Conservation (phyloP, 257 asterid genomes). For the Rhazya stricta region DNA sequence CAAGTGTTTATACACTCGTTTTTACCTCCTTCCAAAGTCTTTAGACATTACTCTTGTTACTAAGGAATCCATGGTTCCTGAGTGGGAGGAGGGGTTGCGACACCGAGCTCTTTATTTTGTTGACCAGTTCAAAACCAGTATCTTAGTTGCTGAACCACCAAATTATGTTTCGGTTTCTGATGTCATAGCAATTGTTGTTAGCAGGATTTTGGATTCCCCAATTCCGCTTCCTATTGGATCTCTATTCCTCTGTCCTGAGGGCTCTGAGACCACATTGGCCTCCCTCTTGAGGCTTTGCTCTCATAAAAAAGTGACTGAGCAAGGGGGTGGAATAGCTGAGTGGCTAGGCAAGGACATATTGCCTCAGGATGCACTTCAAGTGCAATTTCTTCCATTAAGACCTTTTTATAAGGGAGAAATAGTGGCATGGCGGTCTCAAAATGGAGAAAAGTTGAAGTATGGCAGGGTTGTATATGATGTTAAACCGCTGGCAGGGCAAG, state of each 20-base stretch:
- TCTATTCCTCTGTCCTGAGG: conserved; percentile 66
- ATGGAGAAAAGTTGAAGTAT: conserved; percentile 79
- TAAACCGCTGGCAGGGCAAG: conserved; percentile 87
- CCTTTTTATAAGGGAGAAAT: conserved; percentile 90
- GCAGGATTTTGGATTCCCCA: conserved; percentile 72
- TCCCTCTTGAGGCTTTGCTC: conserved; percentile 62
- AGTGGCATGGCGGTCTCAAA: conserved; percentile 87
- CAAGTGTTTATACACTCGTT: conserved; percentile 57
- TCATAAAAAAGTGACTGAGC: conserved; percentile 39
- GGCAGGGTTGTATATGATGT: conserved; percentile 85
- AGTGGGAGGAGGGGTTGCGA: conserved; percentile 56
- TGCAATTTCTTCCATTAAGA: conserved; percentile 90
- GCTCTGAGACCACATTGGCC: conserved; percentile 54
- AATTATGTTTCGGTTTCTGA: conserved; percentile 59
- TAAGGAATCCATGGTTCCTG: conserved; percentile 54
- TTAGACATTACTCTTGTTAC: conserved; percentile 59
- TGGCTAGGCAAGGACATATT: conserved; percentile 67
- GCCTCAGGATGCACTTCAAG: conserved; percentile 82
- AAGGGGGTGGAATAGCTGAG: conserved; percentile 44
- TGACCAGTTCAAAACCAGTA: conserved; percentile 43
- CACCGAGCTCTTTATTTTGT: conserved; percentile 74
- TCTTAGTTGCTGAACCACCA: conserved; percentile 85
- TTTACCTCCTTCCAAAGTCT: conserved; percentile 61
- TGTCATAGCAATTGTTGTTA: conserved; percentile 58
- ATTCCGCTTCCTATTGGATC: conserved; percentile 70